phyloP scores from a whole-genome alignment of 345 rosid species.

The Populus euphratica region DNA sequence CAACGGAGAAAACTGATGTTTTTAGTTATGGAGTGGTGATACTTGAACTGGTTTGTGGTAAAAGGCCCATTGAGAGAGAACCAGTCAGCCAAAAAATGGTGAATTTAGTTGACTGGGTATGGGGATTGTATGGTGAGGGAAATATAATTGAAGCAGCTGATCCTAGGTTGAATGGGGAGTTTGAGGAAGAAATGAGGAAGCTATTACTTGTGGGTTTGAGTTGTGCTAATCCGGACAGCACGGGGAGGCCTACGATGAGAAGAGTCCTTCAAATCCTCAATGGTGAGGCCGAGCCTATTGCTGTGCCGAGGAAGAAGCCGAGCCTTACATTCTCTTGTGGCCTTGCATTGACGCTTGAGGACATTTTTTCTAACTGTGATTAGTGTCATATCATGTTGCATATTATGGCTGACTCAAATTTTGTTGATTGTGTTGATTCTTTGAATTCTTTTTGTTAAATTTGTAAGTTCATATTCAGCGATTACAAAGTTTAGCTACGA shows the following conservation, averaged over 20 bases:
- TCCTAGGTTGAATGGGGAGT: constrained; percentile 56
- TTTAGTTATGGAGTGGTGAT: constrained; percentile 89
- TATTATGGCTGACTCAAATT: background rate
- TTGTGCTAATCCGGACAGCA: constrained; percentile 80
- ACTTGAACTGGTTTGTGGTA: constrained; percentile 85
- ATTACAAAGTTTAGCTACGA: constrained; percentile 4
- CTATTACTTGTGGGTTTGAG: constrained; percentile 74
- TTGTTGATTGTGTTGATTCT: constrained; percentile 36
- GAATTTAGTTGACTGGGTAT: constrained; percentile 92
- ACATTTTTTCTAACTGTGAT: constrained; percentile 72
- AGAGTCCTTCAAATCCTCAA: constrained; percentile 79
- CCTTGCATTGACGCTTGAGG: constrained; percentile 55
- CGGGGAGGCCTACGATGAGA: constrained; percentile 74
- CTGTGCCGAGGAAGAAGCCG: constrained; percentile 72
- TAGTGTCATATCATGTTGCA: constrained; percentile 14
- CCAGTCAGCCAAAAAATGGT: constrained; percentile 53
- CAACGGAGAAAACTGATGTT: constrained; percentile 81
- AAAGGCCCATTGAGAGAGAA: constrained; percentile 88
- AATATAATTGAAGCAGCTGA: constrained; percentile 75
- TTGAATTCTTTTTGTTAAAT: constrained; percentile 17
- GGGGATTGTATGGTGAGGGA: constrained; percentile 72
- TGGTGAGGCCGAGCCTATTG: constrained; percentile 51
- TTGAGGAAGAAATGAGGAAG: constrained; percentile 70
- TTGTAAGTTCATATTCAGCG: constrained; percentile 11
- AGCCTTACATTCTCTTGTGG: constrained; percentile 66